Evolutionary conservation across 208 protist genomes (phyloP), one percentile per base, ranked within the genome.

Genomic region (Leishmania major): DNA sequence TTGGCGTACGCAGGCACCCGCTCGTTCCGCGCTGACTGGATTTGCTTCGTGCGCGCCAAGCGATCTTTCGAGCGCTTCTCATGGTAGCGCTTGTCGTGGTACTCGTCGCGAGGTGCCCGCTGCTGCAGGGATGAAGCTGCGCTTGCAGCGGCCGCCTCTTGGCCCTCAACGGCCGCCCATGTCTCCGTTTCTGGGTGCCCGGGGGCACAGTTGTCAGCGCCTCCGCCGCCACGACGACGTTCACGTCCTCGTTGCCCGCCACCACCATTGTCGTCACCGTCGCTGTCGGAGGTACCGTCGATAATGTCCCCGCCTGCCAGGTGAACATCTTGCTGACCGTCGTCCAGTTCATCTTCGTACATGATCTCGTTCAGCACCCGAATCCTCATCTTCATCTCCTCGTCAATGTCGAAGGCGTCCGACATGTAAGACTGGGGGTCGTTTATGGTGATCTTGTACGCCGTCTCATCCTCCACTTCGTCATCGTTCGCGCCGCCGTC

Each of bases 341-440:
- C 95, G 78, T 98, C 95, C 79, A 88, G 85, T 77, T 98, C 95
- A 75, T 98, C 95, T 75, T 98, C 95, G 86, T 98, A 98, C 90
- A 98, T 91, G 59, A 96, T 80, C 71, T 96, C 93, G 75, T 90
- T 94, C 40, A 97, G 84, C 82, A 98, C 88, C 19, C 92, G 92
- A 67, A 96, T 96, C 73, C 92, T 93, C 70, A 94, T 91, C 81
- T 90, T 90, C 82, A 98, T 87, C 25, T 89, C 81, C 45, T 96
- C 93, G 79, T 96, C 93, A 25, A 96, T 82, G 49, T 92, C 83
- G 78, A 96, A 96, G 82, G 87, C 88, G 55, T 87, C 87, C 22
- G 75, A 85, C 60, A 78, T 77, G 75, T 82, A 82, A 47, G 75
- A 43, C 45, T 90, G 75, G 1, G 64, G 84, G 78, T 88, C 83